These are phyloP conservation scores for Arbutus unedo DNA, from an alignment of 148 eudicot species.

Conservation along the genomic window DNA sequence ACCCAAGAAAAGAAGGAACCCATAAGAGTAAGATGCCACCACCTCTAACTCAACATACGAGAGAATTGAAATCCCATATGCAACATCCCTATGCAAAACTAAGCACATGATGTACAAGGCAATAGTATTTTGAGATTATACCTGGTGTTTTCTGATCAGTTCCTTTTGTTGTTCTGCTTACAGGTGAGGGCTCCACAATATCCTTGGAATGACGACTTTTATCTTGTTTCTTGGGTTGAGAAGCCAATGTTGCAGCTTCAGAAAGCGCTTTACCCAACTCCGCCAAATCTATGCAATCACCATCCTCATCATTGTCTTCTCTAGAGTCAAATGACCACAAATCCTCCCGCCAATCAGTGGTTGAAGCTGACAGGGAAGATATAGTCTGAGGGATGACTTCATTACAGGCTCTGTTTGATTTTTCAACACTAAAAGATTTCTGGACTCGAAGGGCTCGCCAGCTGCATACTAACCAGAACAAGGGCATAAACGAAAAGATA, in stretches of 20 bases:
- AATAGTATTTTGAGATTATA: constrained; percentile 17
- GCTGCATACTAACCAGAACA: constrained; percentile 37
- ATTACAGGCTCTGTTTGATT: constrained; percentile 15
- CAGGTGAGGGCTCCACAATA: constrained; percentile 23
- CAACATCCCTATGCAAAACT: not conserved
- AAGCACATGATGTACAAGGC: not conserved
- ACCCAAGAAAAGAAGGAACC: too few relatives aligned
- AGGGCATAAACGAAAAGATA: not conserved
- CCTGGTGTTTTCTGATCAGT: constrained; percentile 40
- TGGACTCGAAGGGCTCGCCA: constrained; percentile 89
- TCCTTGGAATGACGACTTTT: constrained; percentile 18
- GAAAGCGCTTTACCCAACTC: constrained; percentile 69
- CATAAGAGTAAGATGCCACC: too few relatives aligned
- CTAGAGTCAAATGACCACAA: constrained; percentile 39
- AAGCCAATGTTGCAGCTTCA: constrained; percentile 57
- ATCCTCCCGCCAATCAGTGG: constrained; percentile 40
- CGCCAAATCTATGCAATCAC: constrained; percentile 54
- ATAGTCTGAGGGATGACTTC: constrained; percentile 23
- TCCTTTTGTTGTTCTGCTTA: constrained; percentile 25
- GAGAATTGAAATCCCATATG: not conserved
- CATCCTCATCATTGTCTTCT: constrained; percentile 35
- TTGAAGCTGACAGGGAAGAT: constrained; percentile 34
- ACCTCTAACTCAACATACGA: too few relatives aligned
- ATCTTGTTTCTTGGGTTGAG: constrained; percentile 35
- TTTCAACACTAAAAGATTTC: constrained; percentile 36